Conservation (phyloP, 352 stramenopile genomes). For the Poterioochromonas sp. region DNA sequence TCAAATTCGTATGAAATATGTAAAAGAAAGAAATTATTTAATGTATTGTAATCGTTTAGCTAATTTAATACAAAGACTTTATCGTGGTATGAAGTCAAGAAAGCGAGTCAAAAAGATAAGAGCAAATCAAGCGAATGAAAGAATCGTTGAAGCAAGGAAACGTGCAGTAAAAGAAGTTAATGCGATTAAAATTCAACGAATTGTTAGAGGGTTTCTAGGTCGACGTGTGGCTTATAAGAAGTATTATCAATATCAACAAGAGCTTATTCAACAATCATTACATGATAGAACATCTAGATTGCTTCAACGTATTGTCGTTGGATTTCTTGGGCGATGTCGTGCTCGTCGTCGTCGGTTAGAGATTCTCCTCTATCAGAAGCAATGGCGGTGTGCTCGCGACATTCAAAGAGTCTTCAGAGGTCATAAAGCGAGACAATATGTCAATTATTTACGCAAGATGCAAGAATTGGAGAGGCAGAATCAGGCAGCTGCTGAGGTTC, state of each 20-base stretch:
- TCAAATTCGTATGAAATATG: not conserved
- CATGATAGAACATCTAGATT: slow-evolving; percentile 2
- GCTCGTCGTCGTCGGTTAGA: not conserved
- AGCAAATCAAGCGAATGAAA: slow-evolving; percentile 49
- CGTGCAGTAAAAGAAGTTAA: slow-evolving; percentile 40
- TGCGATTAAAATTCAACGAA: slow-evolving; percentile 52
- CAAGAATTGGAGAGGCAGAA: slow-evolving; percentile 45
- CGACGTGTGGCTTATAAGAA: slow-evolving; percentile 37
- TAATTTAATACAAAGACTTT: slow-evolving; percentile 42
- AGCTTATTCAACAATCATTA: not conserved
- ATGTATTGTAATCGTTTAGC: slow-evolving; percentile 42
- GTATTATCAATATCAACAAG: not conserved
- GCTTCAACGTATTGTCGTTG: not conserved
- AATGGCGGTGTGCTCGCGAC: slow-evolving; percentile 19
- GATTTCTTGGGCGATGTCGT: slow-evolving; percentile 19
- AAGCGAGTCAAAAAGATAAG: slow-evolving; percentile 48
- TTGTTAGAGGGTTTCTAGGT: slow-evolving; percentile 46
- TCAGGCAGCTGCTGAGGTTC: slow-evolving; percentile 35
- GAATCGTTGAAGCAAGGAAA: slow-evolving; percentile 53
- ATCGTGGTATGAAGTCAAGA: slow-evolving; percentile 56
- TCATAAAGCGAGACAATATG: slow-evolving; percentile 20
- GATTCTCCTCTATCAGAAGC: not conserved
- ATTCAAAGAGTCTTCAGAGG: slow-evolving; percentile 42
- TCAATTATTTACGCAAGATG: not conserved
- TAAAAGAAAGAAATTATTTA: slow-evolving; percentile 40